These are phyloP conservation scores for Penicillium expansum DNA, from an alignment of 2,329 filamentous ascomycete species.

Conservation along the genomic window DNA sequence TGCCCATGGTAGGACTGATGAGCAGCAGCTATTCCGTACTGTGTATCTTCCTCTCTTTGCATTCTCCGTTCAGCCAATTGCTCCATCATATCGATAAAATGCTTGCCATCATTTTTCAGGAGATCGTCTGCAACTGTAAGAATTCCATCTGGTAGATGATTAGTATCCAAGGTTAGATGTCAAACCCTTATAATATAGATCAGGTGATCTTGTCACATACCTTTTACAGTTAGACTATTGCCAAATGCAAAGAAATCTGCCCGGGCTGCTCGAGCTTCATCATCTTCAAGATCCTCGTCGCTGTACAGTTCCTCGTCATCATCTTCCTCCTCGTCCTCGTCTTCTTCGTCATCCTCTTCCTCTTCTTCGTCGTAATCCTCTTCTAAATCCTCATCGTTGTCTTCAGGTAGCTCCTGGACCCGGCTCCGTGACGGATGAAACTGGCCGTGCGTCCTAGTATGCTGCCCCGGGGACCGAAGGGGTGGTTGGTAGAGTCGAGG, in stretches of 20 bases:
- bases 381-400: conserved; percentile 54
- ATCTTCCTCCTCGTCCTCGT: conserved; percentile 63
- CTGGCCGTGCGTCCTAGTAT: conserved; percentile 52
- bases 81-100: conserved; percentile 99
- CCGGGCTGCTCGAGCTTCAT: conserved; percentile 59
- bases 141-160: conserved; percentile 69
- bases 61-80: conserved; percentile 95
- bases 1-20: conserved; percentile 65
- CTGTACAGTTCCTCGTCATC: conserved; percentile 68
- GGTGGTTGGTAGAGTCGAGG: conserved; percentile 62
- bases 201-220: conserved; percentile 41
- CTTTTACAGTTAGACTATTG: conserved; percentile 93
- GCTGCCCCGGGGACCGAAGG: conserved; percentile 53
- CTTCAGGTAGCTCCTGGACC: conserved; percentile 60
- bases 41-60: conserved; percentile 91
- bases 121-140: conserved; percentile 97
- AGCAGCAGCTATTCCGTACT: conserved; percentile 60
- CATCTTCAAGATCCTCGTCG: conserved; percentile 62
- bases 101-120: conserved; percentile 97
- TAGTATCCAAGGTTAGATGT: conserved; percentile 39
- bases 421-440: conserved; percentile 73
- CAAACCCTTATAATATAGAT: conserved; percentile 17
- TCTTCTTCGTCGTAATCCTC: conserved; percentile 57
- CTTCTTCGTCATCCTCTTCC: conserved; percentile 43
- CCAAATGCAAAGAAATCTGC: conserved; percentile 97